These are phyloP conservation scores for Senecio squalidus DNA, from an alignment of 140 eudicot species.

Conservation along the genomic window DNA sequence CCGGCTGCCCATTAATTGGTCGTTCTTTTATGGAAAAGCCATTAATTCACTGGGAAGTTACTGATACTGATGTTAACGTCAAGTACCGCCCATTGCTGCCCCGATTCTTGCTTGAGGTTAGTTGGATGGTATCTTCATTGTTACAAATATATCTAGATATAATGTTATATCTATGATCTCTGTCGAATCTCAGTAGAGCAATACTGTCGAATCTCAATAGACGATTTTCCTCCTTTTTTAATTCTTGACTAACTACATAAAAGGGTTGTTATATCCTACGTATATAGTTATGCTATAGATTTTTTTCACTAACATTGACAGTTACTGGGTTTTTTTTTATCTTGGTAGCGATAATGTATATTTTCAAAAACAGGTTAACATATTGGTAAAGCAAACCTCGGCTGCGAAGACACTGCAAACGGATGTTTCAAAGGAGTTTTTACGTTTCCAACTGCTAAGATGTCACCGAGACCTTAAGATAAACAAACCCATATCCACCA, in stretches of 20 bases:
- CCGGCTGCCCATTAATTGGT: constrained; percentile 54
- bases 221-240: no score
- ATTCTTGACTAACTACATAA: no score
- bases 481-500: constrained; percentile 34
- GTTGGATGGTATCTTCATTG: constrained; percentile 16
- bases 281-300: no score
- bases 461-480: constrained; percentile 72
- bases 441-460: constrained; percentile 54
- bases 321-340: no score
- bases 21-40: constrained; percentile 8
- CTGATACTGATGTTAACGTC: constrained; percentile 58
- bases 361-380: constrained; percentile 45
- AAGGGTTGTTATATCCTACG: no score
- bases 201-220: no score
- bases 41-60: constrained; percentile 62
- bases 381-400: constrained; percentile 40
- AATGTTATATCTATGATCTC: background rate
- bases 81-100: constrained; percentile 66
- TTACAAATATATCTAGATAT: background rate
- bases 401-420: constrained; percentile 10
- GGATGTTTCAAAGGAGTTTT: constrained; percentile 44
- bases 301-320: no score
- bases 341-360: background rate
- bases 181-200: no score
- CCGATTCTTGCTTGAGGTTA: constrained; percentile 77